Base-by-base conservation (phyloP, 2,329 filamentous ascomycete species). In the Ilyonectria mors-panacis region DNA sequence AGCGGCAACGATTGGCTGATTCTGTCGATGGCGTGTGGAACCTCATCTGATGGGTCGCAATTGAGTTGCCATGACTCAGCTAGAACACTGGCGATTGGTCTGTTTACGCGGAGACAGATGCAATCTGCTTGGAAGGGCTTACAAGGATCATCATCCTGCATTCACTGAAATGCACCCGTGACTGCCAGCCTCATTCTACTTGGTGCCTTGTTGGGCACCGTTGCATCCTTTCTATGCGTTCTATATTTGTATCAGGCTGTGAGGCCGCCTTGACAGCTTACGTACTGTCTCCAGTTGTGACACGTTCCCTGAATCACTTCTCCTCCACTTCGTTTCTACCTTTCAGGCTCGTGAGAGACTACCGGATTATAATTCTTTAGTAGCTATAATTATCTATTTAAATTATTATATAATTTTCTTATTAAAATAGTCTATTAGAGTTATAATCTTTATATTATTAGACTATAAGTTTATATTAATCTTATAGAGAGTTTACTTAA, bases 321-420 rank as follows among this genome's bases (percentile, higher is more conserved):
- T 42, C 39, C 39, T 42, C 39, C 39, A 42, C 39, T 42, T 42
- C 39, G 39, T 42, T 42, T 42, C 39, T 42, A 42, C 39, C 54
- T n/a, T n/a, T n/a, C n/a, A n/a, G n/a, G n/a, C n/a, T n/a, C n/a
- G n/a, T n/a, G n/a, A n/a, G n/a, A n/a, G n/a, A n/a, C n/a, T n/a
- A n/a, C n/a, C n/a, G n/a, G n/a, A n/a, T n/a, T n/a, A n/a, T n/a
- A n/a, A n/a, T n/a, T n/a, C n/a, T n/a, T n/a, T n/a, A n/a, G n/a
- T n/a, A n/a, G n/a, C n/a, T n/a, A n/a, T n/a, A n/a, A n/a, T n/a
- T n/a, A n/a, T n/a, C n/a, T n/a, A n/a, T n/a, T n/a, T n/a, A n/a
- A n/a, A n/a, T n/a, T n/a, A n/a, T n/a, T n/a, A n/a, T n/a, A n/a
- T n/a, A n/a, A n/a, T n/a, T n/a, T n/a, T n/a, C n/a, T n/a, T n/a